Conservation (phyloP, 441 rosid genomes). For the Corymbia calophylla region DNA sequence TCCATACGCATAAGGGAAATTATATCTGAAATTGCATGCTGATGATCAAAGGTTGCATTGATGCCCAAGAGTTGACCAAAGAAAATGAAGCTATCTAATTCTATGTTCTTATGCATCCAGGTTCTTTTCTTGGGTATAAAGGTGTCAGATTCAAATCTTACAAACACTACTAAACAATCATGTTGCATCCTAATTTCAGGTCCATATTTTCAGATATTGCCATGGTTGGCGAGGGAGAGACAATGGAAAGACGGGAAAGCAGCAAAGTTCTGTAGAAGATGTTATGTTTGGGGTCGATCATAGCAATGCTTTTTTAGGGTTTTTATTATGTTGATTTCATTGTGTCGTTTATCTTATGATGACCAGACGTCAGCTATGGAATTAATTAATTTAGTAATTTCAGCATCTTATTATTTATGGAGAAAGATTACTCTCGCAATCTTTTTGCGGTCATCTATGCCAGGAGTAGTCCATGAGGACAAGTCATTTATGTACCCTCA, state of each 20-base stretch:
- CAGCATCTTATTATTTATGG: neutral
- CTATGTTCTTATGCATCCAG: neutral
- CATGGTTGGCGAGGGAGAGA: slow-evolving; percentile 12
- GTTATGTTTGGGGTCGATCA: neutral
- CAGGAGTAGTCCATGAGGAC: neutral
- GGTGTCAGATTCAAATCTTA: neutral
- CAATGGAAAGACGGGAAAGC: slow-evolving; percentile 4
- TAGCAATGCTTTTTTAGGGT: neutral
- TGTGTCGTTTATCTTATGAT: neutral
- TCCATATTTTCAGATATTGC: slow-evolving; percentile 7
- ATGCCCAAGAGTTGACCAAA: neutral
- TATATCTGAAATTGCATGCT: neutral
- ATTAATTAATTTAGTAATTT: neutral
- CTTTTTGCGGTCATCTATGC: neutral
- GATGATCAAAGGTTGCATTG: neutral
- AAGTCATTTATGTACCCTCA: neutral
- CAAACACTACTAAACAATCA: neutral
- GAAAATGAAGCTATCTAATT: neutral
- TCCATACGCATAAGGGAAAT: neutral
- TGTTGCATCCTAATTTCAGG: slow-evolving; percentile 7
- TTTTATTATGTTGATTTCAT: neutral
- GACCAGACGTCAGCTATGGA: neutral
- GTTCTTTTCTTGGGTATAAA: neutral
- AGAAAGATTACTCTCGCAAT: neutral
- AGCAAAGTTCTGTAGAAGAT: neutral